phyloP scores from a whole-genome alignment of 2,329 filamentous ascomycete species.

The Exophiala spinifera region DNA sequence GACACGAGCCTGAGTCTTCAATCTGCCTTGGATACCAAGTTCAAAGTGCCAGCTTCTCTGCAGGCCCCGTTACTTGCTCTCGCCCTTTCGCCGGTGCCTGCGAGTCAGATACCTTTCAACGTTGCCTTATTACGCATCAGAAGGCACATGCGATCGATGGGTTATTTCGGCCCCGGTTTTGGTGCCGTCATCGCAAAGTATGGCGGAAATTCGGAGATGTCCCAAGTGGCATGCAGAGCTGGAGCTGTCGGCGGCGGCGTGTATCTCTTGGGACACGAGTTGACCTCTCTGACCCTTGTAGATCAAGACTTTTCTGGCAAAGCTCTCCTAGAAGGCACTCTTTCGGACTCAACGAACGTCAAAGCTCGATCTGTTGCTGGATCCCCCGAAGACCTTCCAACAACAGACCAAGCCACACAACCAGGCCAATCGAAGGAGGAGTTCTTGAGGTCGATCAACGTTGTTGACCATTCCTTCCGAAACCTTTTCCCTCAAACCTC shows the following conservation, averaged over 20 bases:
- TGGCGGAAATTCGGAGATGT: conserved; percentile 83
- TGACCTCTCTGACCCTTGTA: conserved; percentile 38
- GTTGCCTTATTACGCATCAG: conserved; percentile 71
- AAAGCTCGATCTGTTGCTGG: conserved; percentile 39
- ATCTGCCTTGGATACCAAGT: conserved; percentile 49
- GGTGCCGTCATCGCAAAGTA: conserved; percentile 89
- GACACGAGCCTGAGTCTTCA: conserved; percentile 55
- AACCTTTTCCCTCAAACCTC: conserved; percentile 66
- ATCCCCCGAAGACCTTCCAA: conserved; percentile 37
- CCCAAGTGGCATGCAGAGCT: conserved; percentile 86
- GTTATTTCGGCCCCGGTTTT: conserved; percentile 83
- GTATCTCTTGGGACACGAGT: conserved; percentile 76
- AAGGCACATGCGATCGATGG: conserved; percentile 80
- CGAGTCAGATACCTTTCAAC: conserved; percentile 57
- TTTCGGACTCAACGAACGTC: conserved; percentile 39
- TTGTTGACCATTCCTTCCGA: conserved; percentile 65
- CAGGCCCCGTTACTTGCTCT: conserved; percentile 66
- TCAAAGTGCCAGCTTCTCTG: conserved; percentile 66
- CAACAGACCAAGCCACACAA: background rate
- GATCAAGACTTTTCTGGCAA: background rate
- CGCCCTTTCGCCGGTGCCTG: conserved; percentile 64
- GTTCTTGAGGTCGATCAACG: conserved; percentile 51
- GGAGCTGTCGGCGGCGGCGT: conserved; percentile 86
- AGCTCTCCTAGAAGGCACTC: conserved; percentile 31
- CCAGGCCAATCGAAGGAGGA: background rate